Evolutionary conservation across 2,329 filamentous ascomycete species (phyloP), one percentile per base, ranked within the genome.

Genomic region (Stagonosporopsis tanaceti): DNA sequence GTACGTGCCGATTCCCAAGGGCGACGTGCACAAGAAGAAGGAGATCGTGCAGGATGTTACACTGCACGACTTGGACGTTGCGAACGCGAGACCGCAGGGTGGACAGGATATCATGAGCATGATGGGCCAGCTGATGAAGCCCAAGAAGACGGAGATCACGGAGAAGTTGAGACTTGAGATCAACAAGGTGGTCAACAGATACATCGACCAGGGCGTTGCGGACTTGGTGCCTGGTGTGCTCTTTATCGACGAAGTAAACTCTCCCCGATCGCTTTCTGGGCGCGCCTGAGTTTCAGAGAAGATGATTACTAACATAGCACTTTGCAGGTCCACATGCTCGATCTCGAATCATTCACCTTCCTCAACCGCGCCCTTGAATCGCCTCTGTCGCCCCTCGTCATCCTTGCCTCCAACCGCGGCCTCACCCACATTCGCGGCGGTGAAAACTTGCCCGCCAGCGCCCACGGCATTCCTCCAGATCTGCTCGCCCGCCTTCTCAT

Each of bases 111-210:
- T 99, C 66, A 98, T 99, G 93, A 97, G 93, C 82, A 98, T 99
- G 95, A 98, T 99, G 94, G 95, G 95, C 70, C 95, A 99, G 79
- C 81, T 99, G 73, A 97, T 98, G 93, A 98, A 98, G 85, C 95
- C 95, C 61, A 96, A 96, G 83, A 97, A 97, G 88, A 99, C 95
- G 6, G 95, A 99, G 78, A 98, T 99, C 73, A 99, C 95, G 28
- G 95, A 99, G 79, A 99, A 99, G 82, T 82, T 99, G 72, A 87
- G 95, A 59, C 83, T 87, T 53, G 95, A 99, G 81, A 98, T 99
- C 82, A 97, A 99, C 86, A 98, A 98, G 82, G 94, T 99, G 28
- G 95, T 99, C 66, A 97, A 93, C 84, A 93, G 94, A 78, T 99
- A 98, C 80, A 99, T 99, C 68, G 95, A 98, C 76, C 94, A 98